These are phyloP conservation scores for Triticum timopheevii DNA, from an alignment of 176 grass and related monocot species.

Conservation along the genomic window DNA sequence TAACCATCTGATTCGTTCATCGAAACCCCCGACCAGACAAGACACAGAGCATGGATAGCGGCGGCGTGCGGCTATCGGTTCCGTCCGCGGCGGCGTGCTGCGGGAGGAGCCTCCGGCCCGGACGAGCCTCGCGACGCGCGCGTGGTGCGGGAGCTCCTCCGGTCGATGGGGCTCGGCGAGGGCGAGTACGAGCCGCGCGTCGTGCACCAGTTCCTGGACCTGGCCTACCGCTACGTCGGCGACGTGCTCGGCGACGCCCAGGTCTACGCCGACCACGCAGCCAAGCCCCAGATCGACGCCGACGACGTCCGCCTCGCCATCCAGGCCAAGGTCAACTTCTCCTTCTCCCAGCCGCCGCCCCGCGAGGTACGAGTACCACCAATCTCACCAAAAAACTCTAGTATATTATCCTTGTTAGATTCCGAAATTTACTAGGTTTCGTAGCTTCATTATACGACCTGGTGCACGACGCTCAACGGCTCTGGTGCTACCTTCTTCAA, in stretches of 20 bases:
- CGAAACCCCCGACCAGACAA: neutral
- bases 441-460: no score
- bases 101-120: slow-evolving; percentile 5
- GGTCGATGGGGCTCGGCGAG: slow-evolving; percentile 86
- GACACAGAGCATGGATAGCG: slow-evolving; percentile 34
- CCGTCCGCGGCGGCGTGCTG: neutral
- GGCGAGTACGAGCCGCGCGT: slow-evolving; percentile 93
- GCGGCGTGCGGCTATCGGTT: slow-evolving; percentile 30
- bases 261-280: slow-evolving; percentile 88
- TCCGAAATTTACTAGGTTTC: neutral
- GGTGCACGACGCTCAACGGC: neutral
- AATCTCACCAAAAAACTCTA: neutral
- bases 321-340: slow-evolving; percentile 95
- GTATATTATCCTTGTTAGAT: neutral
- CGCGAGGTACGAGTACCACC: slow-evolving; percentile 59
- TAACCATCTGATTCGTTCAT: no score
- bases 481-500: neutral
- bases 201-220: slow-evolving; percentile 88
- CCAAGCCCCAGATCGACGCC: slow-evolving; percentile 69
- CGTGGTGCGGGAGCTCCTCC: slow-evolving; percentile 81
- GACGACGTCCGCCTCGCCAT: slow-evolving; percentile 88
- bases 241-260: slow-evolving; percentile 84
- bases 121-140: slow-evolving; percentile 84
- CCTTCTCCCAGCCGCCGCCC: slow-evolving; percentile 93
- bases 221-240: slow-evolving; percentile 86